Evolutionary conservation across 2,329 filamentous ascomycete species (phyloP).

Genomic region (Fusarium albidum): DNA sequence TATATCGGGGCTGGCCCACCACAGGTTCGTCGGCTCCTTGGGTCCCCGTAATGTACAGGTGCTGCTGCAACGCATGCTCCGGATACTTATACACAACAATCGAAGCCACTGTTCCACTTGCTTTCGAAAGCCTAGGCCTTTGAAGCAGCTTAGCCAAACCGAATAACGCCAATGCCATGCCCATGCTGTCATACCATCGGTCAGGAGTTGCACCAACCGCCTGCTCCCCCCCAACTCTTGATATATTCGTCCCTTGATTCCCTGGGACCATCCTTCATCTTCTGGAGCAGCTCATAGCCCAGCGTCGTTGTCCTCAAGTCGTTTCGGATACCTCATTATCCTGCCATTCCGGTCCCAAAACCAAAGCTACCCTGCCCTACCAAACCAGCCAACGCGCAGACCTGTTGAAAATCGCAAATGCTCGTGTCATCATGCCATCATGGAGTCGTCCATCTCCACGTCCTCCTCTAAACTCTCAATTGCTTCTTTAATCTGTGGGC

Average conservation of each 20-base stretch:
- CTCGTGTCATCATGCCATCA: constrained; percentile 61
- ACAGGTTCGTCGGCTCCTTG: constrained; percentile 6
- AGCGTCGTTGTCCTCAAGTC: background rate
- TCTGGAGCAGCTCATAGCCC: background rate
- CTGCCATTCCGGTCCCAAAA: constrained; percentile 21
- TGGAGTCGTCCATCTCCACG: constrained; percentile 73
- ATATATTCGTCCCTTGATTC: constrained; percentile 14
- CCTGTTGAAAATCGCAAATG: constrained; percentile 35
- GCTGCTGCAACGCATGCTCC: constrained; percentile 31
- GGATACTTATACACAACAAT: constrained; percentile 38
- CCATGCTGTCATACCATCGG: constrained; percentile 42
- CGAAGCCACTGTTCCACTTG: constrained; percentile 29
- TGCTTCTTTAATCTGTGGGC: constrained; percentile 92
- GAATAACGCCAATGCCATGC: constrained; percentile 48
- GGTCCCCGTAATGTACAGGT: constrained; percentile 37
- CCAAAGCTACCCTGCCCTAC: constrained; percentile 28
- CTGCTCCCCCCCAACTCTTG: constrained; percentile 5
- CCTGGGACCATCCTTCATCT: background rate
- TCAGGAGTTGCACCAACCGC: constrained; percentile 28
- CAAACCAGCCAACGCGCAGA: constrained; percentile 29
- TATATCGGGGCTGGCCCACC: constrained; percentile 21
- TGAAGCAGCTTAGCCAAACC: constrained; percentile 31
- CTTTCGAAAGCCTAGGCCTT: constrained; percentile 20
- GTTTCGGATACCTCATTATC: constrained; percentile 23
- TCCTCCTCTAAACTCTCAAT: constrained; percentile 92